Percentiles rank a stretch among this genome's conserved stretches.
phyloP scores from a whole-genome alignment of 495 filamentous ascomycete species.

The Penicillium goetzii region DNA sequence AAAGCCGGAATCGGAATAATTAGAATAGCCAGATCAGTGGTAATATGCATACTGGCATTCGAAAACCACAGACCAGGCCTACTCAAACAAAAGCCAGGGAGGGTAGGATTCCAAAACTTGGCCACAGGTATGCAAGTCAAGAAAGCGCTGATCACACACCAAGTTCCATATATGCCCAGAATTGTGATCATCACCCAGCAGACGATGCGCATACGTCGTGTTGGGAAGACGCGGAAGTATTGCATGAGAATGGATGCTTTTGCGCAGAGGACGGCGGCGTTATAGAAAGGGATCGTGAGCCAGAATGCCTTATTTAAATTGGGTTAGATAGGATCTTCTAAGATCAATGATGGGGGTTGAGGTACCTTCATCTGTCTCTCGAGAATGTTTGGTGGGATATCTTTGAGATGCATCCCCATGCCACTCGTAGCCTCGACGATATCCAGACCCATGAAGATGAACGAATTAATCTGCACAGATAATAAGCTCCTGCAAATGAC shows the following conservation, averaged over 20 bases:
- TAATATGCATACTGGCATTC: slow-evolving; percentile 55
- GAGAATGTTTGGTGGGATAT: slow-evolving; percentile 40
- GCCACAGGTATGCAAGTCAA: slow-evolving; percentile 51
- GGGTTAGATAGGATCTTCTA: background rate
- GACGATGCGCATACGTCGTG: slow-evolving; percentile 41
- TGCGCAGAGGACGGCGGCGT: slow-evolving; percentile 53
- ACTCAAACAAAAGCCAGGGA: slow-evolving; percentile 44
- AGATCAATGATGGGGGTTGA: background rate
- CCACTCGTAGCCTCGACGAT: slow-evolving; percentile 46
- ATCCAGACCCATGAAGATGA: slow-evolving; percentile 46
- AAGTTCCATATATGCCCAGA: slow-evolving; percentile 45
- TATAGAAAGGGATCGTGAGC: slow-evolving; percentile 52
- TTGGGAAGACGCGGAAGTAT: slow-evolving; percentile 53
- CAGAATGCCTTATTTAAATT: slow-evolving; percentile 41
- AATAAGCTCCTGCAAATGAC: background rate
- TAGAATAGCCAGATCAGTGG: slow-evolving; percentile 56
- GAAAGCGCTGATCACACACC: slow-evolving; percentile 49
- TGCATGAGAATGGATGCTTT: slow-evolving; percentile 57
- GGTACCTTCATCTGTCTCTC: slow-evolving; percentile 46
- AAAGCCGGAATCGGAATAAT: slow-evolving; percentile 56
- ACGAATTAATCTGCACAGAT: slow-evolving; percentile 36
- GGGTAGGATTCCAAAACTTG: slow-evolving; percentile 46
- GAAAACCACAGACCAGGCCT: slow-evolving; percentile 52
- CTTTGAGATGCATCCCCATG: slow-evolving; percentile 45
- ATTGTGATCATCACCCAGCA: slow-evolving; percentile 49